Base-by-base conservation (phyloP, 768 basidiomycete species). In the Galerina sulciceps region DNA sequence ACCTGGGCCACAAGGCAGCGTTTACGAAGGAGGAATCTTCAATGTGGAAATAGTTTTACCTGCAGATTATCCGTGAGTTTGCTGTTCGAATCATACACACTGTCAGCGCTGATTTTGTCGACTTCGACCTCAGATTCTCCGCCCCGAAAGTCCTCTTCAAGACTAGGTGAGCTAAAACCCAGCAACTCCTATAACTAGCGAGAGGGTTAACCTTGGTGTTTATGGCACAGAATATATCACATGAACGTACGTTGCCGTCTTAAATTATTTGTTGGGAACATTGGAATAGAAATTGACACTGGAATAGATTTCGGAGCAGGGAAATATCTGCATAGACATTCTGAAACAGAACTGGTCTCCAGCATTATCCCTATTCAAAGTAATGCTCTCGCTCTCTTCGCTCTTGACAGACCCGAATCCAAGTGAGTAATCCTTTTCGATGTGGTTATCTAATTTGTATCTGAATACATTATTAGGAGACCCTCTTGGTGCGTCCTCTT, bases 261-360 rank as follows among this genome's bases (percentile, higher is more conserved):
- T 34, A 15, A 41, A n/a, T 13, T 20, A 35, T 35, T 14, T 48
- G 18, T 8, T 10, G 20, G 31, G 10, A 35, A 55, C n/a, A n/a
- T 42, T 26, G 38, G 26, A 31, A 36, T 50, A 62, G 55, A 34
- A 31, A 36, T 50, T 63, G 55, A 51, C 35, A 14, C 31, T 34
- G 31, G 14, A 20, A 38, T 47, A 84, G 80, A 91, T 92, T 44
- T 89, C 87, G 50, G 90, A 91, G 57, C 81, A 83, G 51, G 91
- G 90, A 42, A 82, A 80, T 63, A 88, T 93, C 53, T 94, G 91
- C 68, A 91, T 94, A 64, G 91, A 97, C 74, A 93, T 96, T 50
- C 83, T 98, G 58, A 97, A 98, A 76, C 83, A 87, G 67, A 91
- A 93, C 67, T 98, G 95, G 95, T 95, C 93, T 1, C 95, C 95